These are phyloP conservation scores for Boletellus deceptivus DNA, from an alignment of 1,284 basidiomycete genomes.

Conservation along the genomic window DNA sequence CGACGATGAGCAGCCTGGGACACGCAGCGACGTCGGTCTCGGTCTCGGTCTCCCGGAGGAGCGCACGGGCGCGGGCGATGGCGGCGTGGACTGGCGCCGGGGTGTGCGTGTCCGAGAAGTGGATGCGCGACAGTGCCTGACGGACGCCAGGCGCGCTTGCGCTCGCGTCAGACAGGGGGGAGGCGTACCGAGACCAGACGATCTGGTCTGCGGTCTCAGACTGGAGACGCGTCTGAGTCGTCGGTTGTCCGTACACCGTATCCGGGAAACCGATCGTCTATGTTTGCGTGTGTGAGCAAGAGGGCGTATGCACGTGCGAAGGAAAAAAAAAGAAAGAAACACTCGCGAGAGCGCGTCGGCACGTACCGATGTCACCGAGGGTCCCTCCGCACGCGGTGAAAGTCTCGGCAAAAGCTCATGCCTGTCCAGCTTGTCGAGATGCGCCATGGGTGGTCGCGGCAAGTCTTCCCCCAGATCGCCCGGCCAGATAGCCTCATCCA, in stretches of 20 bases:
- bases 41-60: conserved; percentile 2
- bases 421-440: conserved; percentile 1
- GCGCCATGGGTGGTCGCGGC: conserved; percentile 3
- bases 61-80: conserved; percentile 40
- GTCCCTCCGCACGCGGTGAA: not conserved
- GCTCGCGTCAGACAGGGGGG: conserved; percentile 20
- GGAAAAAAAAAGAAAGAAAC: too few species aligned
- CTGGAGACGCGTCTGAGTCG: conserved; percentile 53
- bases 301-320: not conserved
- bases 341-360: not conserved
- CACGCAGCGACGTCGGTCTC: too few species aligned
- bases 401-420: not conserved
- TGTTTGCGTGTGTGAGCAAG: conserved; percentile 39
- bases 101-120: conserved; percentile 48
- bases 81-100: conserved; percentile 53
- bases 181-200: conserved; percentile 56
- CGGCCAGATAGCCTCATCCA: conserved; percentile 15
- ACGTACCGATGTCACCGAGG: conserved; percentile 15
- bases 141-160: not conserved
- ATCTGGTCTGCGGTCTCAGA: conserved; percentile 75
- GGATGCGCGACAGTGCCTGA: conserved; percentile 47
- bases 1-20: conserved; percentile 51
- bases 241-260: conserved; percentile 61
- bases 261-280: conserved; percentile 56
- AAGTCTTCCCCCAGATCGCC: conserved; percentile 29